Base-by-base conservation (phyloP, 768 basidiomycete species). In the Amanita thiersii region DNA sequence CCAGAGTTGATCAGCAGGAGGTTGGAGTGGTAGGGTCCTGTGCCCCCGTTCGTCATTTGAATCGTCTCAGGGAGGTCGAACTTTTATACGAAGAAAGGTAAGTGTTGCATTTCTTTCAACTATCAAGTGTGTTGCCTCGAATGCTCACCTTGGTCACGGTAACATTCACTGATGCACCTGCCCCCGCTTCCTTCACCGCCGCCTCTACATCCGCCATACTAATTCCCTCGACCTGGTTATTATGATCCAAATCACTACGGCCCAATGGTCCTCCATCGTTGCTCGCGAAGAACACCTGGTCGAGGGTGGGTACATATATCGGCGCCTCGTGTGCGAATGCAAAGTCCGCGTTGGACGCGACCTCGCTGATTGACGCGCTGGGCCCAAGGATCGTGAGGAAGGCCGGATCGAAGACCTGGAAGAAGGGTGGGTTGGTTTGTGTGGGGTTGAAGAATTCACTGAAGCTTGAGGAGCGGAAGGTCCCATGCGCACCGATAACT, bases 281-380 rank as follows among this genome's bases (percentile, higher is more conserved):
- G 57, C 79, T 81, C 4, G 73, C 68, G 52, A 89, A 89, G 62
- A 77, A 80, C 1, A 89, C 65, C 47, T 81, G 75, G 50, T 86
- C 73, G n/a, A 77, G 79, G n/a, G 65, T 69, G 4, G 77, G 60
- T 23, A 74, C 62, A 57, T 77, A 86, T 1, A 87, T 65, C 0
- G 83, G 82, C 2, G 82, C 86, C 59, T 90, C 87, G 53, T 89
- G 86, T 12, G 84, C 85, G 47, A 86, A 77, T 2, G 79, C 79
- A 55, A 79, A 80, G 3, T 68, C 73, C 2, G 70, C 68, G 44
- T 77, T 75, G 5, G 72, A 69, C 0, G 77, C 76, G 35, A 90
- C 72, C 45, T 73, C 56, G 3, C 71, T 68, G 37, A 88, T 69
- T 0, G 70, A 70, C 4, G 85, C 75, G 18, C 62, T 59, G 3